Conservation (phyloP, 2,329 filamentous ascomycete genomes). For the Ceratocystis lukuohia region DNA sequence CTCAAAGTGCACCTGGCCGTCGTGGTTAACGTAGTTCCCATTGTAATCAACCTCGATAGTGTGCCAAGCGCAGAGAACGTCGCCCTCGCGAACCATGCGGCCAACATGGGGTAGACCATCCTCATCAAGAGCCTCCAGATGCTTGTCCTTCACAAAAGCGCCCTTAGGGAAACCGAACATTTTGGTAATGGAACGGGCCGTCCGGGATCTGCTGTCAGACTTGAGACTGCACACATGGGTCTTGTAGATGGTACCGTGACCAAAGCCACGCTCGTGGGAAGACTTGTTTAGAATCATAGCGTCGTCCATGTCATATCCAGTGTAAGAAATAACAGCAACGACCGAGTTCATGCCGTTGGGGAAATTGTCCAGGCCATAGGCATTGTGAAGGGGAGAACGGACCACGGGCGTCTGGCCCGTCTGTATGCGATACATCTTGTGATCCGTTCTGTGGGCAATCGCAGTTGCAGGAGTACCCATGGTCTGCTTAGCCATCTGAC, state of each 20-base stretch:
- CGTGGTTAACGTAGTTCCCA: conserved; percentile 69
- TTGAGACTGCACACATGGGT: conserved; percentile 82
- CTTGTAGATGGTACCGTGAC: conserved; percentile 94
- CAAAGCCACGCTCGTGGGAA: conserved; percentile 87
- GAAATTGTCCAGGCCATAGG: conserved; percentile 95
- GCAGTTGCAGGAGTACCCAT: conserved; percentile 94
- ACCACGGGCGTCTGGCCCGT: conserved; percentile 94
- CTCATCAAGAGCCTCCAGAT: conserved; percentile 62
- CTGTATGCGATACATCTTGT: conserved; percentile 90
- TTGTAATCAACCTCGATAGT: conserved; percentile 69
- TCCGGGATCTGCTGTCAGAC: conserved; percentile 57
- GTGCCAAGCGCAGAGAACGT: conserved; percentile 80
- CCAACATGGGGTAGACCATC: conserved; percentile 81
- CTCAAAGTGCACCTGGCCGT: conserved; percentile 73
- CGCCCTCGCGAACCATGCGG: conserved; percentile 61
- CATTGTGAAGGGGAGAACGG: conserved; percentile 81
- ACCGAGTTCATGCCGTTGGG: conserved; percentile 92
- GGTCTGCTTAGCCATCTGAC: conserved; percentile 98
- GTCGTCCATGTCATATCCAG: conserved; percentile 99
- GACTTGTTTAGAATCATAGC: conserved; percentile 99
- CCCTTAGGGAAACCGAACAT: conserved; percentile 84
- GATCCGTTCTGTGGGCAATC: conserved; percentile 77
- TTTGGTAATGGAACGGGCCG: conserved; percentile 57
- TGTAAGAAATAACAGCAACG: conserved; percentile 96
- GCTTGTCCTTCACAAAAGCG: conserved; percentile 54